Evolutionary conservation across 495 filamentous ascomycete species (phyloP).

Genomic region (Daldinia caldariorum): DNA sequence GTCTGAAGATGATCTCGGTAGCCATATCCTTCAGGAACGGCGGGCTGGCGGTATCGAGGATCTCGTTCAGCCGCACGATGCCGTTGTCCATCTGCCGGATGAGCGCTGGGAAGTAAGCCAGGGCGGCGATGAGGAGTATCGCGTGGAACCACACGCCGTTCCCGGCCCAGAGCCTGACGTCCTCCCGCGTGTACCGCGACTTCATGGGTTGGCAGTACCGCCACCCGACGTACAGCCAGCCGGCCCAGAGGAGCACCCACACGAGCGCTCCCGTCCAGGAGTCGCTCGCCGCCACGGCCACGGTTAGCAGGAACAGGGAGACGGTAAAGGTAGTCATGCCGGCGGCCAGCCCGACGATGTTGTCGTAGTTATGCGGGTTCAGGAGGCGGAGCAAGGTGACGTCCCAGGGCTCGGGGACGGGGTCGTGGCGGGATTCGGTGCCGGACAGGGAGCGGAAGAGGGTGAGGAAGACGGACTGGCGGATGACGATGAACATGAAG

Average conservation of each 20-base stretch:
- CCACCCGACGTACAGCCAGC: conserved; percentile 5
- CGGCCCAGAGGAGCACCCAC: neutral
- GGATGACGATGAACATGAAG: neutral
- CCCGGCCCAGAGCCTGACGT: neutral
- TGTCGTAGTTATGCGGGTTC: neutral
- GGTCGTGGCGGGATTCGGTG: neutral
- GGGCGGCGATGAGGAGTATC: neutral
- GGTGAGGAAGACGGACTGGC: neutral
- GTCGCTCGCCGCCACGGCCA: neutral
- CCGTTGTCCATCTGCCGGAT: neutral
- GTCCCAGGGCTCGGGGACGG: neutral
- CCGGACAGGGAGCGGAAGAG: neutral
- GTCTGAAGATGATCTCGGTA: neutral
- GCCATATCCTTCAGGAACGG: neutral
- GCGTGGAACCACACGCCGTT: neutral
- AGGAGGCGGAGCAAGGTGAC: neutral
- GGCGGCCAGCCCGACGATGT: neutral
- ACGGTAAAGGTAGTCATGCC: neutral
- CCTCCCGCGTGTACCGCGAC: neutral
- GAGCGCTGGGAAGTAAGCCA: neutral
- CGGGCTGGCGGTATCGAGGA: neutral
- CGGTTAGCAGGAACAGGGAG: neutral
- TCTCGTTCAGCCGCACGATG: neutral
- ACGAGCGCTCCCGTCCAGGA: neutral
- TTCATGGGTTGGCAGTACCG: conserved; percentile 3